Conservation (phyloP, 1,139 yeast species). For the Kodamaea sp. region DNA sequence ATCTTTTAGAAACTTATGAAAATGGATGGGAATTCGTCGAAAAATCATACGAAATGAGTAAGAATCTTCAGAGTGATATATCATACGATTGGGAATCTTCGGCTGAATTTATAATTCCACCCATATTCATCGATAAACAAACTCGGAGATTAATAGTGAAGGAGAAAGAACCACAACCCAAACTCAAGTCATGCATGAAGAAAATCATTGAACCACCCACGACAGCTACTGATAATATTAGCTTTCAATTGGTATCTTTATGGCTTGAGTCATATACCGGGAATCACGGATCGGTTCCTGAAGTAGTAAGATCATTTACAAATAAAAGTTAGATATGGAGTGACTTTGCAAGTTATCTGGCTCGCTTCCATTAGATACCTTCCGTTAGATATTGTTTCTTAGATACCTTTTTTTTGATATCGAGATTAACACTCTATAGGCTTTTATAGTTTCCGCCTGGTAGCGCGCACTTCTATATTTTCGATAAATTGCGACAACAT, state of each 20-base stretch:
- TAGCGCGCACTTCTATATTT: no score
- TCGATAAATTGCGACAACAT: no score
- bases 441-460: no score
- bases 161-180: slow-evolving; percentile 8
- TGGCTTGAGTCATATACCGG: slow-evolving; percentile 22
- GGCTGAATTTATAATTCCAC: slow-evolving; percentile 24
- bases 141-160: no score
- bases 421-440: no score
- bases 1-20: slow-evolving; percentile 13
- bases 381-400: no score
- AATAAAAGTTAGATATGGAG: no score
- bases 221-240: slow-evolving; percentile 12
- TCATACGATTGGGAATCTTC: slow-evolving; percentile 14
- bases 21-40: slow-evolving; percentile 25
- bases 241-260: slow-evolving; percentile 18
- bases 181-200: slow-evolving; percentile 17
- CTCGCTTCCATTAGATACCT: no score
- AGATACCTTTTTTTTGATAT: no score
- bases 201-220: slow-evolving; percentile 15
- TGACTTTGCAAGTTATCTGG: no score
- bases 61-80: slow-evolving; percentile 7
- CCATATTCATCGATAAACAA: slow-evolving; percentile 12
- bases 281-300: slow-evolving; percentile 14
- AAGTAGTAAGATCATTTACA: slow-evolving; percentile 6
- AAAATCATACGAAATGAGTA: slow-evolving; percentile 12